phyloP scores from a whole-genome alignment of 176 grass and related monocot species.

The Musa itinerans region DNA sequence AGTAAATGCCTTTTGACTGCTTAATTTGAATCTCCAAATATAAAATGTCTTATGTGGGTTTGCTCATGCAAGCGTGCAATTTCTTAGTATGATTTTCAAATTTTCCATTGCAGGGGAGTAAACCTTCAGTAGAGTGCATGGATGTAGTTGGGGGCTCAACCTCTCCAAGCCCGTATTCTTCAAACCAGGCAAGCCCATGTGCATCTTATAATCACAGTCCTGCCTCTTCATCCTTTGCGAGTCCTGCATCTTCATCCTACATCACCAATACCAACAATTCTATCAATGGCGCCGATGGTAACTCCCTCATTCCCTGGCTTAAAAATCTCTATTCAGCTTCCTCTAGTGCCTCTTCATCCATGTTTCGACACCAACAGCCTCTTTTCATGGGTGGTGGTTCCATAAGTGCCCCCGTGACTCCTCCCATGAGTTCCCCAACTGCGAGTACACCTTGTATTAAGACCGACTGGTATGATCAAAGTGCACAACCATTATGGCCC shows the following conservation, averaged over 20 bases:
- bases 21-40: background rate
- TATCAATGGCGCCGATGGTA: constrained; percentile 24
- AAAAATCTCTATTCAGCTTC: constrained; percentile 31
- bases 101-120: constrained; percentile 43
- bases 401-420: constrained; percentile 51
- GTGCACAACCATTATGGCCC: constrained; percentile 28
- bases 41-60: background rate
- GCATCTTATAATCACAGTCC: constrained; percentile 45
- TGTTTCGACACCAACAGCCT: constrained; percentile 56
- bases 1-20: background rate
- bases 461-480: constrained; percentile 35
- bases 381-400: constrained; percentile 30
- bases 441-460: constrained; percentile 21
- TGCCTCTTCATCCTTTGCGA: constrained; percentile 47
- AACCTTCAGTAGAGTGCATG: constrained; percentile 26
- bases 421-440: constrained; percentile 38
- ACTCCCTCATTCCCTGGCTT: constrained; percentile 54
- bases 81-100: background rate
- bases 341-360: constrained; percentile 37
- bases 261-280: constrained; percentile 31
- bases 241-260: constrained; percentile 39
- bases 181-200: constrained; percentile 35
- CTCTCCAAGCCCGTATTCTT: constrained; percentile 41
- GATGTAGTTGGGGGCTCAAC: constrained; percentile 26
- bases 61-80: background rate